phyloP scores from a whole-genome alignment of 371 early-diverging fungal genomes.

The Syncephalastrum monosporum region DNA sequence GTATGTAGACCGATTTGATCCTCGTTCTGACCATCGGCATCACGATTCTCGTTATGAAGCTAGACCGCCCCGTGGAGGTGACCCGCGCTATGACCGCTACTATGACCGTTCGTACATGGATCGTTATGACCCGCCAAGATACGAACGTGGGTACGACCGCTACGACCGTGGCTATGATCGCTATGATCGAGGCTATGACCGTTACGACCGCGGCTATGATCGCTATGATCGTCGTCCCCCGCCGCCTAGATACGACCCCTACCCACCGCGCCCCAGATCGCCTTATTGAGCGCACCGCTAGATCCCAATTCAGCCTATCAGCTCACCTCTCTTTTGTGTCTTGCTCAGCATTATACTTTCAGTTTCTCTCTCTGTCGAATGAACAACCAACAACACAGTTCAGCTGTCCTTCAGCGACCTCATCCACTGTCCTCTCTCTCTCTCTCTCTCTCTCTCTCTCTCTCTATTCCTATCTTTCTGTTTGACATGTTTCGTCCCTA shows the following conservation, averaged over 20 bases:
- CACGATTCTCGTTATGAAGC: slow-evolving; percentile 23
- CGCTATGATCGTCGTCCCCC: slow-evolving; percentile 60
- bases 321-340: no score
- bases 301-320: no score
- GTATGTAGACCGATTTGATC: slow-evolving; percentile 24
- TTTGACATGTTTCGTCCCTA: no score
- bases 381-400: no score
- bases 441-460: no score
- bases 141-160: slow-evolving; percentile 48
- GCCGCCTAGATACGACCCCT: slow-evolving; percentile 54
- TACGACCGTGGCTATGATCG: slow-evolving; percentile 57
- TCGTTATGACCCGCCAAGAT: slow-evolving; percentile 53
- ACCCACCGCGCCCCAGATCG: slow-evolving; percentile 53
- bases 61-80: slow-evolving; percentile 35
- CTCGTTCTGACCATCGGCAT: slow-evolving; percentile 23
- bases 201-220: slow-evolving; percentile 48
- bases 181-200: slow-evolving; percentile 30
- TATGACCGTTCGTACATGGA: slow-evolving; percentile 58
- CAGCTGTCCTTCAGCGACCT: no score
- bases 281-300: slow-evolving; percentile 29
- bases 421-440: no score
- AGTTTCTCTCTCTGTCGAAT: no score
- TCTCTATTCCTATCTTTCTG: no score
- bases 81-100: slow-evolving; percentile 46
- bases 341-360: no score